These are phyloP conservation scores for Penicillium simplicissimum DNA, from an alignment of 495 filamentous ascomycete species.

Conservation along the genomic window DNA sequence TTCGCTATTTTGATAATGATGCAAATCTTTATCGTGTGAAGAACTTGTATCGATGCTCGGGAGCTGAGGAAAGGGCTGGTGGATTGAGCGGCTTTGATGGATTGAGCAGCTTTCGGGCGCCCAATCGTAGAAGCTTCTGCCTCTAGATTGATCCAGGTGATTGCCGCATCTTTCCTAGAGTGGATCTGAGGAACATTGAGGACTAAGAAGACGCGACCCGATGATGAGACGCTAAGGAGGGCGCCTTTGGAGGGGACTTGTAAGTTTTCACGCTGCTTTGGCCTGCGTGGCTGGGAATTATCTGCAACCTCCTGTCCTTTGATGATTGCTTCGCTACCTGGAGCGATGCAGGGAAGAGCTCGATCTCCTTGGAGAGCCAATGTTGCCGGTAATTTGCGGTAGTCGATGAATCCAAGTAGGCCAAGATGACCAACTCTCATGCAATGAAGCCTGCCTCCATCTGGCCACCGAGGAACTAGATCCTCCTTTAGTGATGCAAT, in stretches of 20 bases:
- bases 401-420: conserved; percentile 42
- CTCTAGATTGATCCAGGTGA: conserved; percentile 32
- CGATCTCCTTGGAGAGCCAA: conserved; percentile 34
- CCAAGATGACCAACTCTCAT: conserved; percentile 43
- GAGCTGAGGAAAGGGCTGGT: conserved; percentile 36
- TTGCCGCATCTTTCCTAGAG: conserved; percentile 30
- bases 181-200: conserved; percentile 34
- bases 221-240: conserved; percentile 42
- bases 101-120: conserved; percentile 25
- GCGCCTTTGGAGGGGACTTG: conserved; percentile 33
- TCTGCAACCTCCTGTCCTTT: conserved; percentile 43
- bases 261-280: conserved; percentile 25
- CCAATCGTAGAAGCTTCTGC: conserved; percentile 32
- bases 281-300: conserved; percentile 26
- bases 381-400: conserved; percentile 39
- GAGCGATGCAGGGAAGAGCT: conserved; percentile 40
- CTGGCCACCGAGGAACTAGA: conserved; percentile 31
- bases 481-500: conserved; percentile 37
- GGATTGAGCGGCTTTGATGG: conserved; percentile 29
- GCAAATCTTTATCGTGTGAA: conserved; percentile 48
- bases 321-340: conserved; percentile 39
- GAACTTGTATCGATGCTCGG: conserved; percentile 37
- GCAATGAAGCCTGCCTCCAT: conserved; percentile 39
- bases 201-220: conserved; percentile 42
- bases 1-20: too few relatives aligned